These are phyloP conservation scores for Penicillium alfredii DNA, from an alignment of 495 filamentous ascomycete species.

Conservation along the genomic window DNA sequence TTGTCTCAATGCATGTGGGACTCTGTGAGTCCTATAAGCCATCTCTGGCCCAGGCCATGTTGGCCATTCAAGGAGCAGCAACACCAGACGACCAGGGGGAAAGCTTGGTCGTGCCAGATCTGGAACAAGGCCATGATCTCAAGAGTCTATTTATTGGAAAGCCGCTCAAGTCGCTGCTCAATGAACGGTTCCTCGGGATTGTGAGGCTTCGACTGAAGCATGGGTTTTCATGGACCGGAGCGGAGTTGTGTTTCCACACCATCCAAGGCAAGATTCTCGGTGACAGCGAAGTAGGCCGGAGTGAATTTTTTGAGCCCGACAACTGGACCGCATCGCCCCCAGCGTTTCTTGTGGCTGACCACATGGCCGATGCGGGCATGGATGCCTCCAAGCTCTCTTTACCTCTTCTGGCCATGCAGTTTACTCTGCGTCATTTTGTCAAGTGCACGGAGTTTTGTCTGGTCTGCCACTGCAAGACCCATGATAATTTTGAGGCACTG, in stretches of 20 bases:
- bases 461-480: slow-evolving; percentile 70
- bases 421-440: slow-evolving; percentile 70
- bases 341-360: slow-evolving; percentile 43
- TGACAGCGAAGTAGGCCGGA: slow-evolving; percentile 1
- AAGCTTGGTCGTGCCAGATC: too few species aligned
- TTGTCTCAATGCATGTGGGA: slow-evolving; percentile 40
- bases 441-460: slow-evolving; percentile 85
- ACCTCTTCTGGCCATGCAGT: slow-evolving; percentile 74
- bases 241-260: slow-evolving; percentile 54
- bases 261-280: slow-evolving; percentile 28
- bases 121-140: slow-evolving; percentile 19
- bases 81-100: neutral
- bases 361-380: slow-evolving; percentile 32
- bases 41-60: slow-evolving; percentile 31
- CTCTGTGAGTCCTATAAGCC: slow-evolving; percentile 48
- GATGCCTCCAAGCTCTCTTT: slow-evolving; percentile 42
- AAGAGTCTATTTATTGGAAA: slow-evolving; percentile 62
- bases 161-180: slow-evolving; percentile 65
- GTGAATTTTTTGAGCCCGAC: slow-evolving; percentile 17
- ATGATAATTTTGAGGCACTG: slow-evolving; percentile 72
- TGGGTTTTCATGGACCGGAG: slow-evolving; percentile 61
- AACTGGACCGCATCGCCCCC: slow-evolving; percentile 21
- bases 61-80: slow-evolving; percentile 41
- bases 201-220: slow-evolving; percentile 51
- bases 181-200: slow-evolving; percentile 58